These are phyloP conservation scores for Leptodontidium sp. DNA, from an alignment of 2,329 filamentous ascomycete species.

Conservation along the genomic window DNA sequence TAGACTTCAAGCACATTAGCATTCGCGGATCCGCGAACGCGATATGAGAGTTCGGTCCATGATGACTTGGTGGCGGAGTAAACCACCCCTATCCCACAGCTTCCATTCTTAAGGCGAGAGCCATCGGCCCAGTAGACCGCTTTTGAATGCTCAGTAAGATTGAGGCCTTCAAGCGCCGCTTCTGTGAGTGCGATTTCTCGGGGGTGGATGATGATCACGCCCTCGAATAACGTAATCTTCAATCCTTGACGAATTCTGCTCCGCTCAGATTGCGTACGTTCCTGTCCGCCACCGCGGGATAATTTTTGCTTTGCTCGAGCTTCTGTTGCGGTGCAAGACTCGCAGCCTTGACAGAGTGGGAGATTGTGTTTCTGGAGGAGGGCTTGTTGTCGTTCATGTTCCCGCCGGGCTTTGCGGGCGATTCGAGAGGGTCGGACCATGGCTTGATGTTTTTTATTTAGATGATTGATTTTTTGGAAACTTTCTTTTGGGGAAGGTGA, in stretches of 20 bases:
- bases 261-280: background rate
- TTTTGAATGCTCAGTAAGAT: constrained; percentile 2
- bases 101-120: constrained; percentile 7
- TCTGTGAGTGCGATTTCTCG: constrained; percentile 18
- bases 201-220: constrained; percentile 18
- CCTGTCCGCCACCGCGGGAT: background rate
- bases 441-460: background rate
- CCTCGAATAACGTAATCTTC: constrained; percentile 22
- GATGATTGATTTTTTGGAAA: background rate
- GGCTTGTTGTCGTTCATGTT: constrained; percentile 25
- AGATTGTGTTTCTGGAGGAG: constrained; percentile 17
- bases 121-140: constrained; percentile 27
- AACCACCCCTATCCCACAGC: constrained; percentile 25
- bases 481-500: background rate
- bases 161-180: constrained; percentile 17
- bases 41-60: constrained; percentile 23
- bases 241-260: constrained; percentile 15
- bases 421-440: constrained; percentile 29
- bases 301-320: constrained; percentile 4
- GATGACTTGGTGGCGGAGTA: constrained; percentile 13
- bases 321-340: constrained; percentile 20
- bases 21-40: constrained; percentile 18
- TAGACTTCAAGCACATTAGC: constrained; percentile 24
- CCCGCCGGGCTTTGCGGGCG: constrained; percentile 12
- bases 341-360: constrained; percentile 21